Evolutionary conservation across 768 basidiomycete genomes (phyloP).

Genomic region (Boletus barrowsii): DNA sequence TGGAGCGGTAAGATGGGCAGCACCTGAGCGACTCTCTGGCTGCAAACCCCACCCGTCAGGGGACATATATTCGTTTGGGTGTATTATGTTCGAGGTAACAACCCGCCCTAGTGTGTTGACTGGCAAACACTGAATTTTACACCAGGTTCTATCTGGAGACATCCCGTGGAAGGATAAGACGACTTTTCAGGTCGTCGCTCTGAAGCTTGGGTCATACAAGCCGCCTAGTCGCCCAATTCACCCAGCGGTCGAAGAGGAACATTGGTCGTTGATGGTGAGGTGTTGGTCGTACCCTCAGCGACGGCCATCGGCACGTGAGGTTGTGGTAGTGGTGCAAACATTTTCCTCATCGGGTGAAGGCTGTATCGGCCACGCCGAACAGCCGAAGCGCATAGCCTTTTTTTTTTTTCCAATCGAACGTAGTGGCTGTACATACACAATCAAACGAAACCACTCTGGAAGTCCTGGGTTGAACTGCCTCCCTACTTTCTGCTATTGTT

Average conservation of each 20-base stretch:
- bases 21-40: not conserved
- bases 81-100: conserved; percentile 2
- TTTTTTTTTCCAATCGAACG: not conserved
- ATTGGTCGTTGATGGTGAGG: conserved; percentile 2
- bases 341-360: not conserved
- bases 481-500: too few species aligned
- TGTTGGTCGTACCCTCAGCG: not conserved
- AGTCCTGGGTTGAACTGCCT: too few species aligned
- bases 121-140: too few species aligned
- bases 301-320: not conserved
- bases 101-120: not conserved
- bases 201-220: not conserved
- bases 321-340: not conserved
- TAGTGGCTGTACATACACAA: too few species aligned
- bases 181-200: not conserved
- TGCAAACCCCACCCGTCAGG: not conserved
- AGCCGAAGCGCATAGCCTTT: not conserved
- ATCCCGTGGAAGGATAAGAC: conserved; percentile 6
- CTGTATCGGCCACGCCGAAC: too few species aligned
- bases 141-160: conserved; percentile 1
- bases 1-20: not conserved
- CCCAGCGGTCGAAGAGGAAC: not conserved
- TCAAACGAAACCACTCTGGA: too few species aligned
- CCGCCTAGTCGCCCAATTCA: not conserved
- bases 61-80: conserved; percentile 3